Conservation (phyloP, 805 yeast species). For the Ogataea saltuana region DNA sequence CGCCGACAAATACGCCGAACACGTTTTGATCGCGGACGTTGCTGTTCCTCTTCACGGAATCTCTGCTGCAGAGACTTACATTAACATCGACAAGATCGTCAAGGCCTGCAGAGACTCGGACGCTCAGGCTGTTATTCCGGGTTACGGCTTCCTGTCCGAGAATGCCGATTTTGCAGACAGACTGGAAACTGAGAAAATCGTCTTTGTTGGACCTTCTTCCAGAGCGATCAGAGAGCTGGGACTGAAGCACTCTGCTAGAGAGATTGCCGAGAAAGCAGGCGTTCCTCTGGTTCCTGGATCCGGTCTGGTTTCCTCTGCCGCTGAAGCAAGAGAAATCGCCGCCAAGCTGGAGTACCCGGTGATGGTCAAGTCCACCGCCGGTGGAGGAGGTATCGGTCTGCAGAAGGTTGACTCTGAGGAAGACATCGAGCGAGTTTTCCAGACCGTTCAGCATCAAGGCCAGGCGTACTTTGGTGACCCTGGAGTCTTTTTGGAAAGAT, state of each 20-base stretch:
- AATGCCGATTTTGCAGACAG: slow-evolving; percentile 95
- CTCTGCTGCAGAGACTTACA: slow-evolving; percentile 89
- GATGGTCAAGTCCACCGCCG: slow-evolving; percentile 97
- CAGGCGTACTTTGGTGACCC: slow-evolving; percentile 90
- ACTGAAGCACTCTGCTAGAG: slow-evolving; percentile 94
- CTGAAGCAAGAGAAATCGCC: slow-evolving; percentile 78
- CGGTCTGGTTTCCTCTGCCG: slow-evolving; percentile 67
- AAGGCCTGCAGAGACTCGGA: slow-evolving; percentile 80
- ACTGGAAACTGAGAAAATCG: slow-evolving; percentile 78
- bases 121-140: slow-evolving; percentile 96
- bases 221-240: slow-evolving; percentile 90
- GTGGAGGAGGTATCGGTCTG: slow-evolving; percentile 98
- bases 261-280: slow-evolving; percentile 84
- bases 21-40: slow-evolving; percentile 79
- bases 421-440: slow-evolving; percentile 83
- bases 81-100: slow-evolving; percentile 80
- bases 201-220: slow-evolving; percentile 96
- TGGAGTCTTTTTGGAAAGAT: slow-evolving; percentile 93
- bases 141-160: slow-evolving; percentile 95
- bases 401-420: slow-evolving; percentile 84
- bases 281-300: slow-evolving; percentile 99
- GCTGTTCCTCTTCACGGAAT: slow-evolving; percentile 77
- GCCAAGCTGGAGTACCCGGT: slow-evolving; percentile 79
- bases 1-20: slow-evolving; percentile 85
- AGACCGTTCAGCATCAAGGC: slow-evolving; percentile 93